These are phyloP conservation scores for Solanum ahanhuiri DNA, from an alignment of 257 asterid genomes.

Conservation along the genomic window DNA sequence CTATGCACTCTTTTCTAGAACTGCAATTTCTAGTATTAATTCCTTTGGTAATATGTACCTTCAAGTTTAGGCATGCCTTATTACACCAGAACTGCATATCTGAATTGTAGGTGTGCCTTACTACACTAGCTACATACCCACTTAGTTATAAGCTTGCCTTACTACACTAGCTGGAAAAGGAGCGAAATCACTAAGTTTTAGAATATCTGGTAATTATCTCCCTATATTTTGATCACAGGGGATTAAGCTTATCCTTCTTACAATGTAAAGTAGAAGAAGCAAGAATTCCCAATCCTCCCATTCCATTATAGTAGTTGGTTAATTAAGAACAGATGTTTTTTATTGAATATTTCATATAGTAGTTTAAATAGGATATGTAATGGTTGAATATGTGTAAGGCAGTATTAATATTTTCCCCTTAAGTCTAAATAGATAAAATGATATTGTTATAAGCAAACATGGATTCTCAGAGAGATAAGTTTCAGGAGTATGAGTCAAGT, in stretches of 20 bases:
- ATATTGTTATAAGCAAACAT: not conserved
- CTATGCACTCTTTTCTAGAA: not conserved
- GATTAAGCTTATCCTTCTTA: not conserved
- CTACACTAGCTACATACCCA: not conserved
- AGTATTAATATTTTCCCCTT: not conserved
- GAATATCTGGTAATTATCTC: not conserved
- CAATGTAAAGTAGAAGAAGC: not conserved
- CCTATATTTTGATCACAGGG: not conserved
- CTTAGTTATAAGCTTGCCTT: not conserved
- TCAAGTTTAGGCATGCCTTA: not conserved
- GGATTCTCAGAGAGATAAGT: not conserved
- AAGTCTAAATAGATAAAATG: not conserved
- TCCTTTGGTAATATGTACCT: not conserved
- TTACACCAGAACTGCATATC: not conserved
- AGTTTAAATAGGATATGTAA: not conserved
- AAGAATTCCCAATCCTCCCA: not conserved
- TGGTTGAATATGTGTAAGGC: not conserved
- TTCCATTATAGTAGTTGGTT: not conserved
- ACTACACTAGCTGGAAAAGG: too few relatives aligned
- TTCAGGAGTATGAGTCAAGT: not conserved
- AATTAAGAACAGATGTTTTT: not conserved
- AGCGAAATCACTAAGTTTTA: not conserved
- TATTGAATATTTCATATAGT: not conserved
- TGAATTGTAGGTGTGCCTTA: not conserved
- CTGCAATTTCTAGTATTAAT: not conserved